Conservation (phyloP, 2,329 filamentous ascomycete species). For the Paracoccidioides brasiliensis region DNA sequence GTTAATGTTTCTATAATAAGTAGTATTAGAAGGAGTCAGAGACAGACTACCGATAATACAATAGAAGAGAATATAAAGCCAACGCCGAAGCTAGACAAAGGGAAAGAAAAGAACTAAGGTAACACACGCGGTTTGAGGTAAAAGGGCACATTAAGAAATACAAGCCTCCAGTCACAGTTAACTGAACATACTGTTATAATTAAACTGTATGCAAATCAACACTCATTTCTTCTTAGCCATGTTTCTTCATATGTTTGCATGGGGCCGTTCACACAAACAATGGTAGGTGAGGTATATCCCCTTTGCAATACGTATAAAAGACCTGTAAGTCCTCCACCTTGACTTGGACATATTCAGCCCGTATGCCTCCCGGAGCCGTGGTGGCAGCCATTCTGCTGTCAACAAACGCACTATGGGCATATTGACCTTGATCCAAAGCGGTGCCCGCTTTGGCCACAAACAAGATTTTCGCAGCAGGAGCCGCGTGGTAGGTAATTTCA, state of each 20-base stretch:
- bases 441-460: slow-evolving; percentile 19
- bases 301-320: slow-evolving; percentile 12
- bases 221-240: background rate
- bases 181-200: background rate
- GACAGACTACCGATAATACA: no score
- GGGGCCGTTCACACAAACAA: slow-evolving; percentile 16
- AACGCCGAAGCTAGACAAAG: no score
- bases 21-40: no score
- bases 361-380: slow-evolving; percentile 17
- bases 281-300: slow-evolving; percentile 16
- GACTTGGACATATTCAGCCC: slow-evolving; percentile 15
- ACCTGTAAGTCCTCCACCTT: slow-evolving; percentile 12
- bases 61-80: no score
- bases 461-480: slow-evolving; percentile 17
- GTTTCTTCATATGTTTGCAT: slow-evolving; percentile 12
- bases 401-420: slow-evolving; percentile 19
- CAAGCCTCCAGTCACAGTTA: background rate
- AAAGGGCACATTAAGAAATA: background rate
- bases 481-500: slow-evolving; percentile 21
- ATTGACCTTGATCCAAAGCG: slow-evolving; percentile 15
- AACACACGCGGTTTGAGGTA: no score
- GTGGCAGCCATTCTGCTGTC: slow-evolving; percentile 19
- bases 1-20: no score
- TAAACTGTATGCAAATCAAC: background rate
- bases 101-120: no score